Evolutionary conservation across 75 land plant genomes (phyloP).

Genomic region (Gnetum montanum): DNA sequence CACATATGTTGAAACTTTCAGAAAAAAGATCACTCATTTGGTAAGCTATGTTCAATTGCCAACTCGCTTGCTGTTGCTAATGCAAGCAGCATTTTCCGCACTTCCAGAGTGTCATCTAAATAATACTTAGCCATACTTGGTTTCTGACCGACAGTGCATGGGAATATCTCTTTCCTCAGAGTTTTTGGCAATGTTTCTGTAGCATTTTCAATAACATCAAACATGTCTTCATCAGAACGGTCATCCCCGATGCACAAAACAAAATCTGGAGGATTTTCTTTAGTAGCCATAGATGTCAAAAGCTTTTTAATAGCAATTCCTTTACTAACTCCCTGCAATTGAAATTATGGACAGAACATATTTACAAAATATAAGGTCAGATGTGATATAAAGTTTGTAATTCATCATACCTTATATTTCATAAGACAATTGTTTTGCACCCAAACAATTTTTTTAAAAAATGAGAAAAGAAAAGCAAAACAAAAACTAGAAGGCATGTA

Average conservation of each 20-base stretch:
- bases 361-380: no score
- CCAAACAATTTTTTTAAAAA: neutral
- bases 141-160: constrained; percentile 57
- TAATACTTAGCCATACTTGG: constrained; percentile 53
- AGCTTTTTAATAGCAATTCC: constrained; percentile 37
- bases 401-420: no score
- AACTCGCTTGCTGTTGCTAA: constrained; percentile 18
- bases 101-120: constrained; percentile 38
- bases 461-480: no score
- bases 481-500: no score
- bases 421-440: neutral
- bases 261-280: constrained; percentile 40
- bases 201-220: constrained; percentile 26
- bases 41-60: no score
- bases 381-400: no score
- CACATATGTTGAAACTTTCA: no score
- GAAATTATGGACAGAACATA: no score
- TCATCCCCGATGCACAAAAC: constrained; percentile 57
- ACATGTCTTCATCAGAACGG: constrained; percentile 61
- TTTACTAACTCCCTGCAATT: constrained; percentile 51
- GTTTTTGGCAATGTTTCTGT: constrained; percentile 10
- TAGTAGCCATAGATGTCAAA: constrained; percentile 18
- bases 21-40: no score
- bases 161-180: constrained; percentile 24
- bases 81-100: constrained; percentile 20